These are phyloP conservation scores for Erysiphe pulchra DNA, from an alignment of 2,329 filamentous ascomycete species.

Conservation along the genomic window DNA sequence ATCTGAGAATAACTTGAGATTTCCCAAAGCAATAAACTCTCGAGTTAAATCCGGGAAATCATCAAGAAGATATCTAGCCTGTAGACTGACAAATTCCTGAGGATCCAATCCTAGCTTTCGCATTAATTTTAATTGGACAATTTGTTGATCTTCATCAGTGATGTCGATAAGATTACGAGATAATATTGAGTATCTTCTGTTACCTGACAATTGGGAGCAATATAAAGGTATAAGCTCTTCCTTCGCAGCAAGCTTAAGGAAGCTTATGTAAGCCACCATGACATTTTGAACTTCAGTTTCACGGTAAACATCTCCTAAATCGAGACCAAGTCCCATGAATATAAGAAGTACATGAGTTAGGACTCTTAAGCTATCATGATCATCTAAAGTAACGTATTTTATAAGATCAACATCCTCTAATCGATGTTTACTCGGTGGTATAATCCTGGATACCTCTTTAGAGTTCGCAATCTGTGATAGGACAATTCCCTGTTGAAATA, in stretches of 20 bases:
- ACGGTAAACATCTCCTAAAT: constrained; percentile 17
- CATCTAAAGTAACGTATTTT: constrained; percentile 27
- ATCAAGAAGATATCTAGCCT: constrained; percentile 29
- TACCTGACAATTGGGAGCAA: constrained; percentile 46
- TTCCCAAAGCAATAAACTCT: constrained; percentile 17
- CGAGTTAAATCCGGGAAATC: constrained; percentile 15
- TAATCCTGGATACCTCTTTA: constrained; percentile 18
- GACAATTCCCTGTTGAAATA: constrained; percentile 30
- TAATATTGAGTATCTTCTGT: constrained; percentile 42
- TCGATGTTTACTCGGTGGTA: constrained; percentile 16
- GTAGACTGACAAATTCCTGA: constrained; percentile 44
- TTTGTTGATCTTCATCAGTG: constrained; percentile 34
- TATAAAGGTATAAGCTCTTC: constrained; percentile 69
- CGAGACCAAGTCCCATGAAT: constrained; percentile 31
- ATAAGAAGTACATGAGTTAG: constrained; percentile 45
- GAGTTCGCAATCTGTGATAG: constrained; percentile 23
- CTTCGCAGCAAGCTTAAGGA: constrained; percentile 44
- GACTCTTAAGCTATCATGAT: constrained; percentile 40
- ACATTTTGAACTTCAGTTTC: constrained; percentile 35
- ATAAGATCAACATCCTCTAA: constrained; percentile 15
- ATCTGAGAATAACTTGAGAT: constrained; percentile 23
- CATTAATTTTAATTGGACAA: constrained; percentile 48
- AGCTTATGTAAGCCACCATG: constrained; percentile 58
- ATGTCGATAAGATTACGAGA: constrained; percentile 56
- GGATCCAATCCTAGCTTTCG: constrained; percentile 47